These are phyloP conservation scores for Pseudevernia furfuracea DNA, from an alignment of 495 filamentous ascomycete species.

Conservation along the genomic window DNA sequence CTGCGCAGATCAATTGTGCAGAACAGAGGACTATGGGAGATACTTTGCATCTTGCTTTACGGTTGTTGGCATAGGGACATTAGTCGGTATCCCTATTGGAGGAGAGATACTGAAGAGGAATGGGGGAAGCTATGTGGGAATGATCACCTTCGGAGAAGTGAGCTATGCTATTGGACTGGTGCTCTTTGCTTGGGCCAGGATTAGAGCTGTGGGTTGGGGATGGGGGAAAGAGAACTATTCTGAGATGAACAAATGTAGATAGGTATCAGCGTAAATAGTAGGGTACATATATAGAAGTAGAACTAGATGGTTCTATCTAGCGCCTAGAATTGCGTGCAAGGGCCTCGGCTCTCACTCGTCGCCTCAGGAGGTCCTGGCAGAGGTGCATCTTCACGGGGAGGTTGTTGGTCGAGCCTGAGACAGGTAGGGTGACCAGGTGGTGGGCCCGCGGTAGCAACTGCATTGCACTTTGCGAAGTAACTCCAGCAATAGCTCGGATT, in stretches of 20 bases:
- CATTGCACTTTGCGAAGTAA: background rate
- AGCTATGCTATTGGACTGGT: background rate
- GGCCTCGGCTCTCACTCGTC: too few species aligned
- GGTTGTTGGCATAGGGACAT: background rate
- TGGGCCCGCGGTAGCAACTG: too few species aligned
- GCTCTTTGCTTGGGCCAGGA: background rate
- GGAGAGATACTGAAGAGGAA: background rate
- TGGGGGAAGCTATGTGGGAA: background rate
- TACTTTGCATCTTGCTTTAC: slow-evolving; percentile 5
- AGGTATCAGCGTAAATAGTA: too few species aligned
- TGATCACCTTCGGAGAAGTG: background rate
- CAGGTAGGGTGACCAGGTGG: too few species aligned
- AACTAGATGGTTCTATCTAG: too few species aligned
- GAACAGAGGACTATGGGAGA: background rate
- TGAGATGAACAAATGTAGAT: background rate
- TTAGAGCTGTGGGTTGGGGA: background rate
- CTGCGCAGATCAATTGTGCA: slow-evolving; percentile 9
- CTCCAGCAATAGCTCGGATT: too few species aligned
- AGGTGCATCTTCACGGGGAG: too few species aligned
- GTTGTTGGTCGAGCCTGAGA: too few species aligned
- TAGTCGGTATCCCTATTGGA: background rate
- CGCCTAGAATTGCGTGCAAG: too few species aligned
- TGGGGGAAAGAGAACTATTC: background rate
- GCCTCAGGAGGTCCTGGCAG: too few species aligned
- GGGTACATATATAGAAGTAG: too few species aligned